A percentile compares a stretch with the other conserved stretches of the same genome.
These are phyloP conservation scores for Yamadazyma olivae DNA, from an alignment of 805 yeast species.

Conservation along the genomic window DNA sequence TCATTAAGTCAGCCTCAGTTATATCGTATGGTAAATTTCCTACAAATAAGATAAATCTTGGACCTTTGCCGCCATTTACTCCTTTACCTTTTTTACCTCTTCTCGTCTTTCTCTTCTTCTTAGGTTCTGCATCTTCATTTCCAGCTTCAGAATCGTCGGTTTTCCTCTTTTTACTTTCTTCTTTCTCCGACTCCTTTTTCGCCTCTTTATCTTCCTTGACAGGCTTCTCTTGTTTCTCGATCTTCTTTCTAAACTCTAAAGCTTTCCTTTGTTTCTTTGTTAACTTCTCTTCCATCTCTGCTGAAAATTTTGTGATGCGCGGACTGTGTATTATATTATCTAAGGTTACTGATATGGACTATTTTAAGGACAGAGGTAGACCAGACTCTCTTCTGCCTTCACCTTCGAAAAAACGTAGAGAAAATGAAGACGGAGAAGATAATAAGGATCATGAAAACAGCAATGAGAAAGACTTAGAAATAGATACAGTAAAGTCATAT, in stretches of 20 bases:
- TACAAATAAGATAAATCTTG: constrained; percentile 78
- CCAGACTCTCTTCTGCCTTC: constrained; percentile 1
- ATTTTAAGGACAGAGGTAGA: constrained; percentile 1
- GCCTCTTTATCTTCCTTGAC: constrained; percentile 24
- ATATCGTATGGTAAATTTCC: constrained; percentile 84
- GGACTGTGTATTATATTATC: too few relatives aligned
- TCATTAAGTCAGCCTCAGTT: constrained; percentile 55
- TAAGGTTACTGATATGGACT: too few relatives aligned
- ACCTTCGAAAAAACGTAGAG: background rate
- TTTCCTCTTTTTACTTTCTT: constrained; percentile 7
- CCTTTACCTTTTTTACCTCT: constrained; percentile 74
- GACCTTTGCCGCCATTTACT: constrained; percentile 45
- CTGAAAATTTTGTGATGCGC: too few relatives aligned
- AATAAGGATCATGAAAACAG: too few relatives aligned
- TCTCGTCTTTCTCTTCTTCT: constrained; percentile 72
- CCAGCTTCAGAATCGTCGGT: constrained; percentile 6
- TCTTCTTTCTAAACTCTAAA: constrained; percentile 51
- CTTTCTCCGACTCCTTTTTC: constrained; percentile 15
- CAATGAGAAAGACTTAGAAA: too few relatives aligned
- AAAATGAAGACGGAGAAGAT: background rate
- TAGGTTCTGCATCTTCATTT: constrained; percentile 25
- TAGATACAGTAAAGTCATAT: too few relatives aligned
- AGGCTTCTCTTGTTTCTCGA: constrained; percentile 31
- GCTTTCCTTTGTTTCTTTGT: constrained; percentile 69
- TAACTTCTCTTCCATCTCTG: constrained; percentile 35